phyloP scores from a whole-genome alignment of 495 filamentous ascomycete species.

The Penicillium pulvis region DNA sequence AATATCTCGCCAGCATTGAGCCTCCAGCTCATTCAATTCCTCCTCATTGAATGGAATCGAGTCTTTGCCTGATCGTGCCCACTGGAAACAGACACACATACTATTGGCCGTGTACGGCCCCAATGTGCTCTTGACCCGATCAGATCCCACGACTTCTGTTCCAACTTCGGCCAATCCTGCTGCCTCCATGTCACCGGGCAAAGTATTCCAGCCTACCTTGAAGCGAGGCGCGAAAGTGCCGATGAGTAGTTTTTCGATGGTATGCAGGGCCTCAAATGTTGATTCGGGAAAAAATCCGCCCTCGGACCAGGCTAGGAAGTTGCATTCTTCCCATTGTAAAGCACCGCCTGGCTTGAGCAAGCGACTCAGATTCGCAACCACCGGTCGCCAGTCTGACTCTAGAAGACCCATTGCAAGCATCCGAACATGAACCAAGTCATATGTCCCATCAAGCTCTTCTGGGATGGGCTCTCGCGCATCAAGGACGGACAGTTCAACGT shows the following conservation, averaged over 20 bases:
- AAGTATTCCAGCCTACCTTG: not conserved
- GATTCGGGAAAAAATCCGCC: no score
- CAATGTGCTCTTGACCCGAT: not conserved
- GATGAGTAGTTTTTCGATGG: not conserved
- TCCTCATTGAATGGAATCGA: not conserved
- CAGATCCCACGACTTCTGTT: not conserved
- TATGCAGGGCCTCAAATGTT: no score
- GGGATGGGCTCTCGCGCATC: not conserved
- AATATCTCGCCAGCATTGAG: not conserved
- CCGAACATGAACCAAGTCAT: constrained; percentile 1
- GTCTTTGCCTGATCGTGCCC: not conserved
- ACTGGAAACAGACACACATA: not conserved
- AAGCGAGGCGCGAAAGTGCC: not conserved
- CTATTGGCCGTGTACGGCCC: not conserved
- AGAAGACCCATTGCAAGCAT: not conserved
- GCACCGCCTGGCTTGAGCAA: not conserved
- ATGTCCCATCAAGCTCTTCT: not conserved
- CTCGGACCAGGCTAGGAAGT: not conserved
- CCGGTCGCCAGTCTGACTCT: not conserved
- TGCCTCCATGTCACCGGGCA: not conserved
- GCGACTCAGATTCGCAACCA: not conserved
- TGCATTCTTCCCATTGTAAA: constrained; percentile 1
- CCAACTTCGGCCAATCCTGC: not conserved
- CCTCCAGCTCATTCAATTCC: not conserved
- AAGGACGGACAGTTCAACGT: not conserved